Percentiles rank a stretch among this genome's conserved stretches.
Conservation (phyloP, 257 asterid species). For the Solanum clarkiae region DNA sequence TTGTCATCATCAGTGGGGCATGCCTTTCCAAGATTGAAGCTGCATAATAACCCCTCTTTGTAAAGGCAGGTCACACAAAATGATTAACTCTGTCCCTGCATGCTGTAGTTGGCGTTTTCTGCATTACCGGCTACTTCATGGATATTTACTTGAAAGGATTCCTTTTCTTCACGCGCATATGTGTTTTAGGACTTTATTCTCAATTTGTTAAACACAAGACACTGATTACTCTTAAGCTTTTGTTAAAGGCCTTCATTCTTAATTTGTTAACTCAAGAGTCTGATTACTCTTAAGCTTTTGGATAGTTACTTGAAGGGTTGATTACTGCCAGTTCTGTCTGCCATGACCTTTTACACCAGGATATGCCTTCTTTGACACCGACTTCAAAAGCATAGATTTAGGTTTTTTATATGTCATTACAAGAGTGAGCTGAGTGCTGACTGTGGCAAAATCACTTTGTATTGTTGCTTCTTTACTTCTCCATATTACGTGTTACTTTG, state of each 20-base stretch:
- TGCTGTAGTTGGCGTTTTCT: background rate
- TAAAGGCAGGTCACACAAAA: background rate
- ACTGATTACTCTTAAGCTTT: background rate
- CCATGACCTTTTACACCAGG: background rate
- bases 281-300: background rate
- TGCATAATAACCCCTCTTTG: background rate
- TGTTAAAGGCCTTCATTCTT: background rate
- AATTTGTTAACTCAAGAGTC: background rate
- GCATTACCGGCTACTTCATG: background rate
- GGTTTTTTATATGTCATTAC: background rate
- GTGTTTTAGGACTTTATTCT: background rate
- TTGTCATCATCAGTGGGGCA: background rate
- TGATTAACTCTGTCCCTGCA: background rate
- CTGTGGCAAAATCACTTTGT: background rate
- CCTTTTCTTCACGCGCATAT: background rate
- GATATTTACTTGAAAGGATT: background rate
- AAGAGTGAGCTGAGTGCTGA: background rate
- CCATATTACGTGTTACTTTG: background rate
- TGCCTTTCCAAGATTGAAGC: background rate
- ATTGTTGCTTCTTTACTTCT: background rate
- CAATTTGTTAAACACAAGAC: background rate
- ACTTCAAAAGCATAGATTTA: background rate
- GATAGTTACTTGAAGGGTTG: background rate
- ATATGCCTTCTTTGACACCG: background rate
- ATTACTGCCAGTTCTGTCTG: background rate